Base-by-base conservation (phyloP, 139 green algal genomes). In the Monoraphidium neglectum region DNA sequence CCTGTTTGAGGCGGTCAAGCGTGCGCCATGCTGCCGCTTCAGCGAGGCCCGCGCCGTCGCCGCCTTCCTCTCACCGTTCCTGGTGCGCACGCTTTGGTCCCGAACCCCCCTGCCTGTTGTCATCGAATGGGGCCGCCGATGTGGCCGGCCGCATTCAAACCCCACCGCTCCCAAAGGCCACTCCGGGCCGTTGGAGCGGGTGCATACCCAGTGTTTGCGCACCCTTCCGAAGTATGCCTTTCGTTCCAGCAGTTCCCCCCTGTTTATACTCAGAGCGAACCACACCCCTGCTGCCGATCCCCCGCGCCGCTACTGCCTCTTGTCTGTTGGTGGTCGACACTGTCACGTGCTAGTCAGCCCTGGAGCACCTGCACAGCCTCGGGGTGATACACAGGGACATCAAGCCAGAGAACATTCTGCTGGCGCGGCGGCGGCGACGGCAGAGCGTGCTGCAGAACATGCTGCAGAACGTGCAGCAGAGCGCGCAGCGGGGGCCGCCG, bases 1-100 rank as follows among this genome's bases (percentile, higher is more conserved):
- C 79, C 76, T 96, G 61, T 95, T 94, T 85, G 83, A 92, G 70
- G 87, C 92, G 57, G 74, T 97, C 23, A 89, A 90, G 53, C 70
- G 66, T n/a, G 32, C 43, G 40, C 32, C 70, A 23, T 26, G 12
- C 26, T 43, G 62, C 32, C 32, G n/a, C 18, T 77, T 40, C 56
- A 23, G 12, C 30, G 70, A 77, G 56, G 4, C 18, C 40, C 35
- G 59, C n/a, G 70, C 70, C 38, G 70, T 57, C 2, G 56, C 15
- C 10, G n/a, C 26, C 36, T 77, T 47, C 40, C n/a, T 77, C n/a
- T 23, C n/a, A 16, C 70, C 54, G 32, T 69, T 38, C 56, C 47
- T 77, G 70, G 24, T 68, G 26, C 54, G 51, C 15, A 21, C 66
- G 51, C 51, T 33, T 21, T 67, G 66, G 51, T 35, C 66, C 32